Evolutionary conservation across 169 alveolate genomes (phyloP).

Genomic region (Plasmodium coatneyi): DNA sequence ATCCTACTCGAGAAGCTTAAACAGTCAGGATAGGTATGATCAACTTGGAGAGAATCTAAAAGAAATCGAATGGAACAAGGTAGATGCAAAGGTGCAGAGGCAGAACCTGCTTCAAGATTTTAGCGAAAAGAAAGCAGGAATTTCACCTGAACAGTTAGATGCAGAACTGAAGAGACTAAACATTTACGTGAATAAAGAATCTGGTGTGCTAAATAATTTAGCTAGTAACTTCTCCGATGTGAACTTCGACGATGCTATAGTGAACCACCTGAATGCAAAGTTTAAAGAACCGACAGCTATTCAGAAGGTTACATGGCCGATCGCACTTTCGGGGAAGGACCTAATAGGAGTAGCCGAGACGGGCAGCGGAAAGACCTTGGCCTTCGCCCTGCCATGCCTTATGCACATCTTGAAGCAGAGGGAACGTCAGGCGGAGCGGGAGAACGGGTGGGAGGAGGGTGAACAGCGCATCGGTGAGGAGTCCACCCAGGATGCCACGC

Average conservation of each 20-base stretch:
- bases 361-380: conserved; percentile 96
- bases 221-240: conserved; percentile 83
- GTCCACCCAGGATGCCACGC: not conserved
- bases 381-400: conserved; percentile 93
- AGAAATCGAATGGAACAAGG: conserved; percentile 79
- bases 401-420: conserved; percentile 90
- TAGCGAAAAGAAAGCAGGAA: conserved; percentile 74
- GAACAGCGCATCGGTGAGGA: conserved; percentile 77
- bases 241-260: conserved; percentile 80
- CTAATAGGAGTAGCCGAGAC: conserved; percentile 96
- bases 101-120: conserved; percentile 75
- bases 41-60: conserved; percentile 67
- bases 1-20: conserved; percentile 17
- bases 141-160: conserved; percentile 83
- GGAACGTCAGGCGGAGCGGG: conserved; percentile 9
- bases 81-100: conserved; percentile 79
- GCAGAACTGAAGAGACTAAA: conserved; percentile 73
- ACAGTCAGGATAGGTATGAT: conserved; percentile 28
- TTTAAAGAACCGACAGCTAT: conserved; percentile 90
- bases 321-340: conserved; percentile 92
- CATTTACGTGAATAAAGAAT: conserved; percentile 80
- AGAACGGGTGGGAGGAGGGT: conserved; percentile 67
- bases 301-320: conserved; percentile 88
- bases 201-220: conserved; percentile 77
- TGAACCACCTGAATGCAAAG: conserved; percentile 78